Percentiles rank a stretch among this genome's conserved stretches.
Conservation (phyloP, 106 monocot species). For the Gastrodia elata region DNA sequence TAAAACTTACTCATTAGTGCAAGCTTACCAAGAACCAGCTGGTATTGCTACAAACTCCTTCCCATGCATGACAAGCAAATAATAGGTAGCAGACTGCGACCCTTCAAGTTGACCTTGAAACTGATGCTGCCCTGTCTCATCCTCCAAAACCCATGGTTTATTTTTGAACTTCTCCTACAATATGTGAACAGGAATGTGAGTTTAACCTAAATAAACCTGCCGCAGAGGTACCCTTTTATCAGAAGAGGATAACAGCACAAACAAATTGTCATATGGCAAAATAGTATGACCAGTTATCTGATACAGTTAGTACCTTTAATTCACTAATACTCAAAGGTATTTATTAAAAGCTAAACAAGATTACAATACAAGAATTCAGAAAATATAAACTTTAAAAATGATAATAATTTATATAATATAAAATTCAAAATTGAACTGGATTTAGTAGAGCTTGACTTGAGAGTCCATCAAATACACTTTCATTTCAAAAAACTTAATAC, state of each 20-base stretch:
- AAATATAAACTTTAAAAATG: neutral
- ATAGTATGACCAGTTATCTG: neutral
- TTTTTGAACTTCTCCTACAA: constrained; percentile 83
- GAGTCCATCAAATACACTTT: neutral
- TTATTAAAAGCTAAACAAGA: constrained; percentile 1
- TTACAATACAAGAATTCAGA: neutral
- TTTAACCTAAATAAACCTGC: neutral
- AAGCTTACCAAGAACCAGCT: constrained; percentile 88
- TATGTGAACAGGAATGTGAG: neutral
- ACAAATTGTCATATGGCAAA: neutral
- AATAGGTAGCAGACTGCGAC: constrained; percentile 83
- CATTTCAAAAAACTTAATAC: neutral
- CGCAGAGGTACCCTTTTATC: neutral
- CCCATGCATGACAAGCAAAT: constrained; percentile 92
- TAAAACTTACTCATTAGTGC: neutral
- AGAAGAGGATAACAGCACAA: neutral
- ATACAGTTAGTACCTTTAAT: no score
- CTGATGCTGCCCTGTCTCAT: constrained; percentile 94
- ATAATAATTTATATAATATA: neutral
- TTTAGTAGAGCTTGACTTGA: neutral
- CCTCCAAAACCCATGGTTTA: constrained; percentile 95
- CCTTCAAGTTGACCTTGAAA: constrained; percentile 92
- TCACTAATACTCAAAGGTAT: neutral
- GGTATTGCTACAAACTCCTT: constrained; percentile 93
- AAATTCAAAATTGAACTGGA: neutral